phyloP scores from a whole-genome alignment of 192 early-diverging fungal species.

The Chytriomyces sp. region DNA sequence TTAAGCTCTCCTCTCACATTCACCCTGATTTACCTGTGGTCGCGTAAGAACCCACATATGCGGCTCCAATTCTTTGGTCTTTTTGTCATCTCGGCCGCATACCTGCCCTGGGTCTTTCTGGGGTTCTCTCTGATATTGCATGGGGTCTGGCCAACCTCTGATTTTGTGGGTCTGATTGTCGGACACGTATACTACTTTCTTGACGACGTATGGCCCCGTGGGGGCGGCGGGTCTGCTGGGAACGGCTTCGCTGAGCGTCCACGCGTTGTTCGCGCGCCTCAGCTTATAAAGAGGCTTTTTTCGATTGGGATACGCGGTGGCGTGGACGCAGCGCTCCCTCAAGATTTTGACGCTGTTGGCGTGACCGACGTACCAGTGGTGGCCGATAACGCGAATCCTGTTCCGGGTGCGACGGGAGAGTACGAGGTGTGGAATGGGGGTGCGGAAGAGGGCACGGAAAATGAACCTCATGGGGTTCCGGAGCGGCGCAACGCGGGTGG shows the following conservation, averaged over 20 bases:
- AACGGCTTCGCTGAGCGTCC: slow-evolving; percentile 17
- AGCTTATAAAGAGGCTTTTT: slow-evolving; percentile 21
- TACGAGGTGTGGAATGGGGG: slow-evolving; percentile 26
- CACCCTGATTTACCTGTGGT: slow-evolving; percentile 94
- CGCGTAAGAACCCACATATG: slow-evolving; percentile 89
- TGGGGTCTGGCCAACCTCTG: slow-evolving; percentile 73
- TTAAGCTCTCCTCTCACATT: slow-evolving; percentile 81
- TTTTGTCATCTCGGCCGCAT: slow-evolving; percentile 89
- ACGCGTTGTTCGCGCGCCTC: slow-evolving; percentile 25
- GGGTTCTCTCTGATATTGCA: slow-evolving; percentile 85
- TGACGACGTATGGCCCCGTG: slow-evolving; percentile 87
- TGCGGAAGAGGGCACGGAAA: not conserved
- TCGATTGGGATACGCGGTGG: not conserved
- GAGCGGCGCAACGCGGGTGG: not conserved
- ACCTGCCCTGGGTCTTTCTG: slow-evolving; percentile 87
- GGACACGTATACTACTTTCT: slow-evolving; percentile 97
- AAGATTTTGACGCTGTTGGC: not conserved
- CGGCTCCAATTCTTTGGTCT: slow-evolving; percentile 88
- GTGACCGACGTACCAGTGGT: not conserved
- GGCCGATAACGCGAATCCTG: not conserved
- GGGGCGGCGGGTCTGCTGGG: slow-evolving; percentile 20
- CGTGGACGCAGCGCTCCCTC: not conserved
- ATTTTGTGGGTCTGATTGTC: slow-evolving; percentile 81
- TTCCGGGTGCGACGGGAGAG: slow-evolving; percentile 24
- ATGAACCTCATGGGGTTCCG: not conserved